These are phyloP conservation scores for Backusella sp. DNA, from an alignment of 192 early-diverging fungal genomes.

Conservation along the genomic window DNA sequence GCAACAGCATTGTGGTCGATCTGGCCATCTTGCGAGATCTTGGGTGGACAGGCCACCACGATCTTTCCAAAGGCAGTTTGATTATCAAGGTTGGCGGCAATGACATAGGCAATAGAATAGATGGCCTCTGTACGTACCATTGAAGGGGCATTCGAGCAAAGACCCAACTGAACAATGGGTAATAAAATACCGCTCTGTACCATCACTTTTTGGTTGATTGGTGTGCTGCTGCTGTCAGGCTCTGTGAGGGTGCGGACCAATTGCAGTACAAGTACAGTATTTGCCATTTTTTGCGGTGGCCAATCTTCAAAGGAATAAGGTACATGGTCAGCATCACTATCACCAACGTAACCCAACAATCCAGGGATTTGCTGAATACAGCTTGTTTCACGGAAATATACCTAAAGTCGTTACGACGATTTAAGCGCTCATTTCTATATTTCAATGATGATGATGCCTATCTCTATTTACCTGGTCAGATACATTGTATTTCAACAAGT, in stretches of 20 bases:
- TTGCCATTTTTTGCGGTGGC: slow-evolving; percentile 81
- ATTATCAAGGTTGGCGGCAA: slow-evolving; percentile 72
- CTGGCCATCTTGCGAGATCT: slow-evolving; percentile 25
- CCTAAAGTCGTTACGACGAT: slow-evolving; percentile 40
- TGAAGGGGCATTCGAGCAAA: slow-evolving; percentile 75
- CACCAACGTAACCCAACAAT: slow-evolving; percentile 58
- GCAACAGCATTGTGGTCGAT: slow-evolving; percentile 22
- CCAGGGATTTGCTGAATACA: slow-evolving; percentile 88
- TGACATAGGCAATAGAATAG: slow-evolving; percentile 81
- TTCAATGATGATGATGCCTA: background rate
- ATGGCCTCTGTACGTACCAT: slow-evolving; percentile 79
- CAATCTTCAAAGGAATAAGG: slow-evolving; percentile 58
- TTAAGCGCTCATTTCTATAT: background rate
- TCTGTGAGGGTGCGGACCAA: slow-evolving; percentile 88
- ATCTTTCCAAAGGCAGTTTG: slow-evolving; percentile 77
- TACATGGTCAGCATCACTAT: slow-evolving; percentile 39
- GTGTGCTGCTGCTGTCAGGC: slow-evolving; percentile 84
- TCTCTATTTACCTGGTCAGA: slow-evolving; percentile 82
- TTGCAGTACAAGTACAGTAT: slow-evolving; percentile 86
- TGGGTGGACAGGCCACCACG: slow-evolving; percentile 59
- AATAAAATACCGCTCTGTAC: slow-evolving; percentile 77
- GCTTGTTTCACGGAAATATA: slow-evolving; percentile 95
- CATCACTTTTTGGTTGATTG: slow-evolving; percentile 90
- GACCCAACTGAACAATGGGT: slow-evolving; percentile 75
- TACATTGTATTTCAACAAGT: slow-evolving; percentile 92